Conservation (phyloP, 2,329 filamentous ascomycete genomes). For the Alternaria ethzedia region DNA sequence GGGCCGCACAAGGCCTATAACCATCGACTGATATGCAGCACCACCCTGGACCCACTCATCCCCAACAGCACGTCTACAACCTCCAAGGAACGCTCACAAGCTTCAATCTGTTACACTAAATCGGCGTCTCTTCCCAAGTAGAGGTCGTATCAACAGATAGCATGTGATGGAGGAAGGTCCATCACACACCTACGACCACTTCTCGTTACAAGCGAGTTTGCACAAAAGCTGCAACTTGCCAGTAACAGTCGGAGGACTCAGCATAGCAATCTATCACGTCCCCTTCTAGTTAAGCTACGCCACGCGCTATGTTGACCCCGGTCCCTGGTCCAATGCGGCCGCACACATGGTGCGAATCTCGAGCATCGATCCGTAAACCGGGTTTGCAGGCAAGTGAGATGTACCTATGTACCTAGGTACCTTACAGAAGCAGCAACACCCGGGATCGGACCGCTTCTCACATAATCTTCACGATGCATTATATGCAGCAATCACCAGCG, state of each 20-base stretch:
- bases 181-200: slow-evolving; percentile 24
- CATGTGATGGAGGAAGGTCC: neutral
- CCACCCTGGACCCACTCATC: neutral
- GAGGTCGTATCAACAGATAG: neutral
- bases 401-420: slow-evolving; percentile 25
- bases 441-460: neutral
- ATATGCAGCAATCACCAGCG: neutral
- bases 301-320: slow-evolving; percentile 1
- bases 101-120: neutral
- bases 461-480: neutral
- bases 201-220: slow-evolving; percentile 13
- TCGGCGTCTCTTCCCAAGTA: neutral
- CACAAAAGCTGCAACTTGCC: slow-evolving; percentile 9
- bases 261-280: slow-evolving; percentile 6
- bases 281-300: neutral
- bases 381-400: slow-evolving; percentile 21
- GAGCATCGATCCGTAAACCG: slow-evolving; percentile 20
- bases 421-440: neutral
- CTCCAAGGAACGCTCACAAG: neutral
- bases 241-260: neutral
- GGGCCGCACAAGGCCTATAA: slow-evolving; percentile 5
- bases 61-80: neutral
- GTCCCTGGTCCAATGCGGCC: neutral
- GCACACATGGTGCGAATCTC: slow-evolving; percentile 9
- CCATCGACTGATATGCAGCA: neutral